Percentiles rank a stretch among this genome's conserved stretches.
Evolutionary conservation across 2,329 filamentous ascomycete species (phyloP).

Genomic region (Fusarium ramigenum): DNA sequence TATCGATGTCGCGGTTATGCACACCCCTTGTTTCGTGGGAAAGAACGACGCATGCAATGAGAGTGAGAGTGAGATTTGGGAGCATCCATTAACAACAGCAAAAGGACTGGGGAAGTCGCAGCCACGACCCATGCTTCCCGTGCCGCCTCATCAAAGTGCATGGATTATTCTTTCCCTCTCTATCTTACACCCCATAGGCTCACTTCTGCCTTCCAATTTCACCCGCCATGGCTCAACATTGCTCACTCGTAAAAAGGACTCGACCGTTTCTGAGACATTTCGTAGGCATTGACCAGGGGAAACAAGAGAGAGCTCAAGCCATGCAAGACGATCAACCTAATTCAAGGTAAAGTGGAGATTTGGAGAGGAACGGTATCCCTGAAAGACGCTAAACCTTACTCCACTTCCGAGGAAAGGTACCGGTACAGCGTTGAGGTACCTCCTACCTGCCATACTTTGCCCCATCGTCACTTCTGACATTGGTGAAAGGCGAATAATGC

Average conservation of each 20-base stretch:
- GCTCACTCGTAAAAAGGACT: conserved; percentile 1
- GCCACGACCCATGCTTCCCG: neutral
- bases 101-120: conserved; percentile 3
- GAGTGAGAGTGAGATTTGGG: conserved; percentile 7
- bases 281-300: neutral
- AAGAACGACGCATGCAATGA: conserved; percentile 1
- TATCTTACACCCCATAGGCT: neutral
- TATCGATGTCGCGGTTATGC: conserved; percentile 22
- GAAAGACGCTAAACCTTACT: conserved; percentile 16
- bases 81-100: neutral
- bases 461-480: neutral
- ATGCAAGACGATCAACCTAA: conserved; percentile 35
- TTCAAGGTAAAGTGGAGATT: conserved; percentile 30
- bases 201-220: neutral
- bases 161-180: neutral
- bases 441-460: neutral
- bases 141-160: conserved; percentile 2
- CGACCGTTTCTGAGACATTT: conserved; percentile 21
- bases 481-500: neutral
- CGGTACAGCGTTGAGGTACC: conserved; percentile 30
- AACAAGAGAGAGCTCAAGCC: conserved; percentile 17
- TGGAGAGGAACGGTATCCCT: conserved; percentile 19
- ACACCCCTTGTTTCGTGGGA: conserved; percentile 32
- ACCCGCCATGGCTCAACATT: neutral
- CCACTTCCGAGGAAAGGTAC: conserved; percentile 23